Conservation (phyloP, 805 yeast genomes). For the Wickerhamomyces bisporus region DNA sequence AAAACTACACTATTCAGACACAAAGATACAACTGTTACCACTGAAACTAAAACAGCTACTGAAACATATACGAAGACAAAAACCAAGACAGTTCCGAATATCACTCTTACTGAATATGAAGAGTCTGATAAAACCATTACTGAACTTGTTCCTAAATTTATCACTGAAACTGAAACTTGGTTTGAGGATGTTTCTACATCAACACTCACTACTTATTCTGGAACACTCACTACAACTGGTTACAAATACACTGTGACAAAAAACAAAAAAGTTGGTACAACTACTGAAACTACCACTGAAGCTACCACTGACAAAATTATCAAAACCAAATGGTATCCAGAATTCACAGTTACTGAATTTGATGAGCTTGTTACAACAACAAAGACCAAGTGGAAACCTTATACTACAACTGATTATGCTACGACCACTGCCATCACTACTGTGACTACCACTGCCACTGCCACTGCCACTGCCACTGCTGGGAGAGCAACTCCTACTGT, state of each 20-base stretch:
- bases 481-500: conserved; percentile 9
- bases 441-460: conserved; percentile 4
- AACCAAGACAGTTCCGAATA: conserved; percentile 14
- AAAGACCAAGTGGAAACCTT: conserved; percentile 21
- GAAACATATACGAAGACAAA: conserved; percentile 10
- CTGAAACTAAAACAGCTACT: conserved; percentile 13
- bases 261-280: conserved; percentile 11
- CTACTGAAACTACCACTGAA: conserved; percentile 12
- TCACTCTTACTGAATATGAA: conserved; percentile 23
- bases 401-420: conserved; percentile 13
- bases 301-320: conserved; percentile 18
- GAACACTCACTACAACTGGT: conserved; percentile 14
- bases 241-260: conserved; percentile 13
- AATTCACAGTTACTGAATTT: conserved; percentile 19
- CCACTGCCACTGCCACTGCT: conserved; percentile 8
- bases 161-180: conserved; percentile 15
- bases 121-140: conserved; percentile 26
- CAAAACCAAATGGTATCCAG: conserved; percentile 20
- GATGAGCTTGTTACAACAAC: conserved; percentile 17
- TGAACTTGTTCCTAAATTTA: conserved; percentile 14
- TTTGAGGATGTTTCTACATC: conserved; percentile 6
- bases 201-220: conserved; percentile 10
- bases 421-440: conserved; percentile 10
- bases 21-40: conserved; percentile 11
- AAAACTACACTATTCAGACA: conserved; percentile 17